Conservation (phyloP, 345 rosid genomes). For the Lepidium africanum region DNA sequence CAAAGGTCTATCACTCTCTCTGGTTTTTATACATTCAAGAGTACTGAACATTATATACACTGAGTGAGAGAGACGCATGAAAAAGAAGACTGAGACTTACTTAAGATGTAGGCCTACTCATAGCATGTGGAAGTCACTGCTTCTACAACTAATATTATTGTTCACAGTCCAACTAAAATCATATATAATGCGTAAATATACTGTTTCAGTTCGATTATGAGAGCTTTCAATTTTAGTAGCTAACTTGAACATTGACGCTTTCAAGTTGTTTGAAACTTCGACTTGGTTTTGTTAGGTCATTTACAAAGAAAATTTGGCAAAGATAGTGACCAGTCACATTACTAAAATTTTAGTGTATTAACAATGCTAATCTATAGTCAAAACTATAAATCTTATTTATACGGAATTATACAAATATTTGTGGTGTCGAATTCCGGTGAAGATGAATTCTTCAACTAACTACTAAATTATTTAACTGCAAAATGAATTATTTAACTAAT, state of each 20-base stretch:
- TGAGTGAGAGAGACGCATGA: constrained; percentile 10
- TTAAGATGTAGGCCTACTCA: constrained; percentile 12
- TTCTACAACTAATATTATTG: background rate
- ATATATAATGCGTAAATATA: background rate
- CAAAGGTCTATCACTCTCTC: constrained; percentile 17
- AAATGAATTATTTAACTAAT: no score
- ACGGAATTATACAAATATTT: no score
- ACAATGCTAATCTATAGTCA: no score
- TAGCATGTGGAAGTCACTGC: constrained; percentile 19
- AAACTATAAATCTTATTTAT: no score
- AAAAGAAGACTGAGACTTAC: constrained; percentile 16
- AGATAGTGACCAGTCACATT: background rate
- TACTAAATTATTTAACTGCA: no score
- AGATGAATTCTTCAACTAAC: no score
- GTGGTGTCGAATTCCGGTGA: no score
- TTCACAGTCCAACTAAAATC: background rate
- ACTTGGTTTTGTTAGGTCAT: background rate
- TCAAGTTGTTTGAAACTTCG: background rate
- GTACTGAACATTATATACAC: background rate
- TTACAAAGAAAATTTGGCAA: background rate
- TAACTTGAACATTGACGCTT: background rate
- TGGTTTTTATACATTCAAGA: constrained; percentile 22
- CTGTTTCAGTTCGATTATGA: background rate
- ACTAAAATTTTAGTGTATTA: no score
- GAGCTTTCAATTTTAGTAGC: background rate